Conservation (phyloP, 805 yeast genomes). For the Myxozyma sirexii region DNA sequence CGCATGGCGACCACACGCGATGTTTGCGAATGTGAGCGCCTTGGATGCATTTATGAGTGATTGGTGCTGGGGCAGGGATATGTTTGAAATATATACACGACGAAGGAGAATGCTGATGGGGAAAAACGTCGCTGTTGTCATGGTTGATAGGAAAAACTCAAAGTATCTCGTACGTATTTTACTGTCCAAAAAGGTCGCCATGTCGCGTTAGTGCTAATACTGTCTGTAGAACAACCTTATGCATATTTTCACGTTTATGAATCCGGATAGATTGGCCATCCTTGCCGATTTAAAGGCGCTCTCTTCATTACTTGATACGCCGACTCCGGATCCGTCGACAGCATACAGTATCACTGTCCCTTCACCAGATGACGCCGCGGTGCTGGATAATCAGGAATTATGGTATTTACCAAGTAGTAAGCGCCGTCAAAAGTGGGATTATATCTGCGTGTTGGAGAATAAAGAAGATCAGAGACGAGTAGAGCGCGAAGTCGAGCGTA, state of each 20-base stretch:
- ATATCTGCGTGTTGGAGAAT: conserved; percentile 14
- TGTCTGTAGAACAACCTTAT: conserved; percentile 3
- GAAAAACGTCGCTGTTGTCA: conserved; percentile 13
- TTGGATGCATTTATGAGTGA: neutral
- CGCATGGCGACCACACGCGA: conserved; percentile 23
- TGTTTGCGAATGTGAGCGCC: conserved; percentile 7
- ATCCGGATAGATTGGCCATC: conserved; percentile 15
- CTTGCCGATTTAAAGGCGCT: neutral
- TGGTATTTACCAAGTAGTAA: neutral
- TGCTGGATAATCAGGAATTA: neutral
- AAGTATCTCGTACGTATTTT: conserved; percentile 4
- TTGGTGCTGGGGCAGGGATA: conserved; percentile 12
- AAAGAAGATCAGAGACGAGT: neutral
- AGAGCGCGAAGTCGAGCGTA: too few relatives aligned
- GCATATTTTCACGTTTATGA: conserved; percentile 20
- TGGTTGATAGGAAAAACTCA: neutral
- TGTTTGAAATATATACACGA: conserved; percentile 10
- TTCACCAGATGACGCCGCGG: neutral
- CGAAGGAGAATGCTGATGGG: conserved; percentile 15
- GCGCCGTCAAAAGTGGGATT: conserved; percentile 9
- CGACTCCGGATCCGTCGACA: neutral
- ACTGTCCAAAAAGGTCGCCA: too few relatives aligned
- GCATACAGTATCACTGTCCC: neutral
- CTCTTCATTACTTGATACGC: neutral
- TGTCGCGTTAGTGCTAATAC: neutral